Base-by-base conservation (phyloP, 108 stramenopile species). In the Mediolabrus comicus region DNA sequence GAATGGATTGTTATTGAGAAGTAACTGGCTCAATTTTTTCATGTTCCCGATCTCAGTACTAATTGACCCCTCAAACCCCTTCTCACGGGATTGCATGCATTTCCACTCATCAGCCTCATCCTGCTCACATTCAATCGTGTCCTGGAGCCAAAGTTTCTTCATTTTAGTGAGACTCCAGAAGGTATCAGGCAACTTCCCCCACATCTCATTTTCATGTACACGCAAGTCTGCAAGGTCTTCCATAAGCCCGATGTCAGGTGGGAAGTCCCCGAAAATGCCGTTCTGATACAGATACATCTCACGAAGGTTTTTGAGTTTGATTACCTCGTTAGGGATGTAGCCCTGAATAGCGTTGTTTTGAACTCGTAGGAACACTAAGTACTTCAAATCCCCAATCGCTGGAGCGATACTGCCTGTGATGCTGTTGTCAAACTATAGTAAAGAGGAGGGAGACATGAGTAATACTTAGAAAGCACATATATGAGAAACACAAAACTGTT, bases 1-100 rank as follows among this genome's bases (percentile, higher is more conserved):
- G n/a, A 85, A 65, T 33, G 58, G 77, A 53, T 83, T 79, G 55
- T 79, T 80, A 26, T 76, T 62, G 9, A 83, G 13, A 19, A 62
- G 5, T 13, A 83, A 30, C 32, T 72, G 41, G 26, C 57, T 34
- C 38, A 83, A 62, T 6, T 63, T 43, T 33, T 34, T 58, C 57
- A 69, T 13, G 38, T 72, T 56, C 0, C 84, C 84, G 22, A 87
- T 65, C 27, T 69, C 65, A 1, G 74, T 75, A 17, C 65, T 68
- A 34, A 87, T 69, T 9, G 68, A 54, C 19, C 82, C 81, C 35
- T 67, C 33, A 30, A 75, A 75, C 28, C 74, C 74, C 30, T 26
- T 53, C 30, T 67, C 58, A 14, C 35, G 27, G 16, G 56, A 55
- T 27, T 49, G 27, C 13, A 49, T 32, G 53, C 72, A 73, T 28